A percentile compares a stretch with the other conserved stretches of the same genome.
Evolutionary conservation across 179 eudicot genomes (phyloP).

Genomic region (Sideroxylon spinosum): DNA sequence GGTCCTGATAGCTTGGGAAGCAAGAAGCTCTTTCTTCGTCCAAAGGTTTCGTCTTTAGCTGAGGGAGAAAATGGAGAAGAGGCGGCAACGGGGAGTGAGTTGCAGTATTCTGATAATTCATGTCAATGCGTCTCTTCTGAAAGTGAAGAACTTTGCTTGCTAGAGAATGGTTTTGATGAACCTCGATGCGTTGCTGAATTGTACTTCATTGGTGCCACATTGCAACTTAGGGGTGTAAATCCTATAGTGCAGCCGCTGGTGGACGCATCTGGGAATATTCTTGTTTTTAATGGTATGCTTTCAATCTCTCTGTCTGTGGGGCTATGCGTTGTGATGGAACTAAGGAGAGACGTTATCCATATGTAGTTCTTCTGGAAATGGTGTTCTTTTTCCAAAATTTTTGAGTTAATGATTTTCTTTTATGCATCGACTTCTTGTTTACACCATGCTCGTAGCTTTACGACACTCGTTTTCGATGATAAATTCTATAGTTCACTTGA

Average conservation of each 20-base stretch:
- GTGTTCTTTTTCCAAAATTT: background rate
- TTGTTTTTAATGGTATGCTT: constrained; percentile 72
- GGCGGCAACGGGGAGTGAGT: constrained; percentile 17
- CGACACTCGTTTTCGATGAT: background rate
- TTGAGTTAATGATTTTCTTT: background rate
- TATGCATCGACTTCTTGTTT: background rate
- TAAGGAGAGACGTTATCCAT: background rate
- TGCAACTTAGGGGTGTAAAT: constrained; percentile 76
- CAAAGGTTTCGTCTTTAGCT: constrained; percentile 19
- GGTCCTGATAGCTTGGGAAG: constrained; percentile 89
- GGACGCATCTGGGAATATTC: constrained; percentile 67
- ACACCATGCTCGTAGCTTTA: background rate
- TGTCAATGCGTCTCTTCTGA: constrained; percentile 12
- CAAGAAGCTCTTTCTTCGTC: constrained; percentile 37
- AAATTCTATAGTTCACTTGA: background rate
- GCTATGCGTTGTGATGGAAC: background rate
- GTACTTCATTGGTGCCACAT: constrained; percentile 67
- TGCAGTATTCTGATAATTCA: background rate
- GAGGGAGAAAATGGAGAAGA: constrained; percentile 25
- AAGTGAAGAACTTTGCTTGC: constrained; percentile 17
- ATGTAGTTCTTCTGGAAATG: background rate
- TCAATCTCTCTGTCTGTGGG: background rate
- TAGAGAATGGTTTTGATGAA: constrained; percentile 19
- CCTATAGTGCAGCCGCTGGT: constrained; percentile 68
- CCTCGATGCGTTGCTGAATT: constrained; percentile 36